phyloP scores from a whole-genome alignment of 2,329 filamentous ascomycete genomes.

The Paecilomyces sp. region DNA sequence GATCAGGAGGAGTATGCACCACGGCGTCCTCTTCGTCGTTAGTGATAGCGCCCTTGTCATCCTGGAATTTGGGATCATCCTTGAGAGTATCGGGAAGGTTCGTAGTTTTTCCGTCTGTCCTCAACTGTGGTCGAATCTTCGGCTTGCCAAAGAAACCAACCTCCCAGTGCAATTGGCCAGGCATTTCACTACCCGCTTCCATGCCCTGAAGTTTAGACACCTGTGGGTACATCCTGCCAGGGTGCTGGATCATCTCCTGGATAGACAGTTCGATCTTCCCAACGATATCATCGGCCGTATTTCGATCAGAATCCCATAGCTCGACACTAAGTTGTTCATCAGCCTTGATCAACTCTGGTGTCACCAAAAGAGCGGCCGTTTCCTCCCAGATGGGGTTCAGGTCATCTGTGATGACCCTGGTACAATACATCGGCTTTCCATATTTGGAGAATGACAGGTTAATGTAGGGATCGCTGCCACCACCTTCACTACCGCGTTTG shows the following conservation, averaged over 20 bases:
- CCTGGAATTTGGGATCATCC: slow-evolving; percentile 70
- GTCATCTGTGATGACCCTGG: slow-evolving; percentile 89
- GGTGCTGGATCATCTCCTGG: slow-evolving; percentile 90
- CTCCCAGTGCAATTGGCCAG: slow-evolving; percentile 90
- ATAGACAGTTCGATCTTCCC: slow-evolving; percentile 92
- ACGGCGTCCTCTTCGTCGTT: slow-evolving; percentile 74
- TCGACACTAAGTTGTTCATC: slow-evolving; percentile 91
- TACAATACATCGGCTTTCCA: slow-evolving; percentile 95
- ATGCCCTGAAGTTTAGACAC: slow-evolving; percentile 75
- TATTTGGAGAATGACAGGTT: slow-evolving; percentile 94
- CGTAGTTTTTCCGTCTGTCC: slow-evolving; percentile 79
- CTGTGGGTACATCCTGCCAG: slow-evolving; percentile 86
- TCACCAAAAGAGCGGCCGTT: slow-evolving; percentile 76
- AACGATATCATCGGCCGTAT: slow-evolving; percentile 87
- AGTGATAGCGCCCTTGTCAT: slow-evolving; percentile 74
- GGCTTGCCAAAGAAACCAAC: slow-evolving; percentile 93
- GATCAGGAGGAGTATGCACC: slow-evolving; percentile 83
- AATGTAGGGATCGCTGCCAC: slow-evolving; percentile 92
- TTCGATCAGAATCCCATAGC: slow-evolving; percentile 91
- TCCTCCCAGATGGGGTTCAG: slow-evolving; percentile 92
- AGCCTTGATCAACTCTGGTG: slow-evolving; percentile 81
- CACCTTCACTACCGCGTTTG: slow-evolving; percentile 68
- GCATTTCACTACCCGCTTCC: slow-evolving; percentile 80
- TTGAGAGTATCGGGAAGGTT: slow-evolving; percentile 67
- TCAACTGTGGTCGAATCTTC: slow-evolving; percentile 72